Evolutionary conservation across 805 yeast genomes (phyloP), one percentile per base, ranked within the genome.

Genomic region (Ogataea paraovalis): DNA sequence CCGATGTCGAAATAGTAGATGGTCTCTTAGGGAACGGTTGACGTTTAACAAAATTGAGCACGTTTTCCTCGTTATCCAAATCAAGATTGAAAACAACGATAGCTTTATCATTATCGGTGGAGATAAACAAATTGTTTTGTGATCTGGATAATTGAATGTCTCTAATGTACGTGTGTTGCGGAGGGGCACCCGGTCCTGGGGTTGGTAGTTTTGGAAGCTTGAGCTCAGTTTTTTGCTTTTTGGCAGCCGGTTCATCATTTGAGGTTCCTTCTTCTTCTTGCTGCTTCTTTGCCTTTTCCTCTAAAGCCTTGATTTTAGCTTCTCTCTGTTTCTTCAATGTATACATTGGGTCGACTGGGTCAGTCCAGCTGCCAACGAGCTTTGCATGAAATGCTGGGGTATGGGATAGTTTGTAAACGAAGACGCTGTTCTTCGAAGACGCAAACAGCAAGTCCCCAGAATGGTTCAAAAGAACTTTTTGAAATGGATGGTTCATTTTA

Each of bases 1-100:
- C 67, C 30, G 84, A 74, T 0, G 82, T 68, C 7, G 87, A 72
- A 18, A 90, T 73, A 1, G 96, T 83, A 55, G 89, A 84, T n/a
- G 98, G 98, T 66, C 98, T 82, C 66, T 92, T 92, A 33, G 97
- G 90, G 59, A 88, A 85, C 4, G 78, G 76, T 61, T 89, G 92
- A 58, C 92, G 80, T 60, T 85, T 85, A 36, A 77, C 57, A 18
- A 84, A 63, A 20, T 61, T 62, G 33, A 87, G 68, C 46, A 79
- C 71, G 49, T 75, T 73, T 4, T 58, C 64, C 8, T 62, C 52
- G 37, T 57, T 44, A 3, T 46, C 45, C 38, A 63, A 58, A n/a
- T 64, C 39, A 37, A 65, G 61, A 48, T 73, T 70, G 50, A 88
- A 82, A 9, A 89, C 75, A 4, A 86, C 72, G 16, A 82, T 83